These are phyloP conservation scores for Passiflora organensis DNA, from an alignment of 345 rosid species.

Conservation along the genomic window DNA sequence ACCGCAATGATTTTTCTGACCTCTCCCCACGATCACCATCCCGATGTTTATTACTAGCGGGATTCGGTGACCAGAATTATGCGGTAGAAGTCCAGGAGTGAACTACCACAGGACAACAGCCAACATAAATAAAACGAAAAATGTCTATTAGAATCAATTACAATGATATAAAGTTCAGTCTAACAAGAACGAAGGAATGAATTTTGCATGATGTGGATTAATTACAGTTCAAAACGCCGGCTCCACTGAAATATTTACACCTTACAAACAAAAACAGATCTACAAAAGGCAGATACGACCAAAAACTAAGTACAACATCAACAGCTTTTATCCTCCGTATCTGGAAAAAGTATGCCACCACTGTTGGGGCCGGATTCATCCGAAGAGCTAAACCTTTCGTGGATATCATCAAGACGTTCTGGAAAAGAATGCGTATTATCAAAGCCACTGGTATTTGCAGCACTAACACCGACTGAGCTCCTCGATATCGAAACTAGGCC, in stretches of 20 bases:
- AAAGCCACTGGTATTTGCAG: conserved; percentile 2
- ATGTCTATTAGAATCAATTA: conserved; percentile 2
- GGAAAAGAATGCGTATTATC: conserved; percentile 3
- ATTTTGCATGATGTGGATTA: conserved; percentile 14
- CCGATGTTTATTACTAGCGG: too few relatives aligned
- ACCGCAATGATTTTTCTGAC: too few relatives aligned
- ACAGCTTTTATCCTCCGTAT: conserved; percentile 14
- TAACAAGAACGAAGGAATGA: neutral
- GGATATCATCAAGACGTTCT: conserved; percentile 6
- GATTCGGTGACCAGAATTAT: too few relatives aligned
- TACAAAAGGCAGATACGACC: conserved; percentile 9
- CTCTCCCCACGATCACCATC: too few relatives aligned
- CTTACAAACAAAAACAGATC: conserved; percentile 6
- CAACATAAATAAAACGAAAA: too few relatives aligned
- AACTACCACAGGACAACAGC: neutral
- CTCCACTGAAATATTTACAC: conserved; percentile 23
- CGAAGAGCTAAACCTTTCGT: conserved; percentile 13
- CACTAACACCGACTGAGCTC: conserved; percentile 9
- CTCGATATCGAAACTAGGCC: conserved; percentile 42
- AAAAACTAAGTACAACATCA: neutral
- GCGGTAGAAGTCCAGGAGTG: too few relatives aligned
- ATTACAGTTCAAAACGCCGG: conserved; percentile 34
- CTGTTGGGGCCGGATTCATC: conserved; percentile 19
- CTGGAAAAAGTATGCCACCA: conserved; percentile 3
- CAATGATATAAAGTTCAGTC: neutral